A percentile compares a stretch with the other conserved stretches of the same genome.
Evolutionary conservation across 2,329 filamentous ascomycete species (phyloP).

Genomic region (Seiridium unicorne): DNA sequence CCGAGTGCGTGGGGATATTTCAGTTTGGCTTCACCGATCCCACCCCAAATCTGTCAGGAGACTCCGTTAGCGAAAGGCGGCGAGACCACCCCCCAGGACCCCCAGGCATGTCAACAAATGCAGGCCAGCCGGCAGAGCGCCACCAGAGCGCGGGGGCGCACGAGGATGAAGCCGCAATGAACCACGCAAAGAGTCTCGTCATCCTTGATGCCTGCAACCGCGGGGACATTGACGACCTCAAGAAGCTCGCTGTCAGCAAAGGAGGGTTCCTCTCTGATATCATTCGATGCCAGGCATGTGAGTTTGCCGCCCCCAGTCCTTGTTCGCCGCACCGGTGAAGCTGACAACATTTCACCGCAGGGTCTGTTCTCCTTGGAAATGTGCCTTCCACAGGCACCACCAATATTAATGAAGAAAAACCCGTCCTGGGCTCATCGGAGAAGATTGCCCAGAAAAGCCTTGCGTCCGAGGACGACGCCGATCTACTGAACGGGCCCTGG

Average conservation of each 20-base stretch:
- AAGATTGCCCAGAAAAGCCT: too few relatives aligned
- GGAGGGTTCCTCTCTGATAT: slow-evolving; percentile 68
- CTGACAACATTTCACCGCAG: slow-evolving; percentile 34
- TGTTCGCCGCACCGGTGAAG: neutral
- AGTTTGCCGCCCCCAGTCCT: slow-evolving; percentile 34
- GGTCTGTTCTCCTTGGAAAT: slow-evolving; percentile 59
- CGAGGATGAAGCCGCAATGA: slow-evolving; percentile 6
- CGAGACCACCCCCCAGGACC: too few relatives aligned
- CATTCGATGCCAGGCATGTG: slow-evolving; percentile 75
- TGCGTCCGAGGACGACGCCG: slow-evolving; percentile 12
- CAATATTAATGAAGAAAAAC: too few relatives aligned
- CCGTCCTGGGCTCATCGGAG: too few relatives aligned
- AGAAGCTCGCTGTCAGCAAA: slow-evolving; percentile 56
- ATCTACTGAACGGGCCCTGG: slow-evolving; percentile 40
- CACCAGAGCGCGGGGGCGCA: slow-evolving; percentile 5
- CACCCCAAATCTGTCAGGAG: neutral
- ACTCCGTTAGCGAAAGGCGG: too few relatives aligned
- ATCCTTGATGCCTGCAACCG: slow-evolving; percentile 61
- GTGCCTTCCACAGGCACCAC: slow-evolving; percentile 11
- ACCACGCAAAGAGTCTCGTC: slow-evolving; percentile 38
- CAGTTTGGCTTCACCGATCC: neutral
- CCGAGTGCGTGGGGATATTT: neutral
- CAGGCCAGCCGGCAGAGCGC: slow-evolving; percentile 13
- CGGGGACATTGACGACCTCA: slow-evolving; percentile 55
- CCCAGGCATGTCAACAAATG: slow-evolving; percentile 10